These are phyloP conservation scores for Calocybe gangraenosa DNA, from an alignment of 768 basidiomycete genomes.

Conservation along the genomic window DNA sequence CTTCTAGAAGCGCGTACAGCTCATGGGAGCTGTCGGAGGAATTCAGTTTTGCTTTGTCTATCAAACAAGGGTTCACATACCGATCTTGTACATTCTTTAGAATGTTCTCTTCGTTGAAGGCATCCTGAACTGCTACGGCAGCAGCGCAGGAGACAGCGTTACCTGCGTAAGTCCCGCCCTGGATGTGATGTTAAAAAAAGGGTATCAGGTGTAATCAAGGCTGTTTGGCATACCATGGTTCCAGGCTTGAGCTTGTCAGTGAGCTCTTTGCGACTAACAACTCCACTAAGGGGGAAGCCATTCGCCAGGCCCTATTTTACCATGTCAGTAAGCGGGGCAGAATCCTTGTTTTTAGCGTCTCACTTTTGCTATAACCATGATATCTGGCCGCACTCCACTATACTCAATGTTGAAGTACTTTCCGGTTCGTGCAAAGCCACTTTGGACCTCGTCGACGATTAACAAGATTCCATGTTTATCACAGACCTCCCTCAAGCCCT, in stretches of 20 bases:
- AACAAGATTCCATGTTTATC: constrained; percentile 83
- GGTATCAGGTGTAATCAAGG: not conserved
- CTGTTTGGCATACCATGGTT: constrained; percentile 53
- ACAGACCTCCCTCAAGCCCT: constrained; percentile 79
- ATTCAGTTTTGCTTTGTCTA: not conserved
- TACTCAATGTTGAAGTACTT: constrained; percentile 79
- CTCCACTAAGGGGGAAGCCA: constrained; percentile 90
- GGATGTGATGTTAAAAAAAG: not conserved
- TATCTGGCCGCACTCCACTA: constrained; percentile 82
- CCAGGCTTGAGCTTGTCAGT: constrained; percentile 78
- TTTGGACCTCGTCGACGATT: constrained; percentile 85
- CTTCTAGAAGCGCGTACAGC: constrained; percentile 58
- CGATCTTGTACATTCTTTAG: constrained; percentile 75
- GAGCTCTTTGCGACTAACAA: constrained; percentile 75
- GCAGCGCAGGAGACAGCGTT: constrained; percentile 93
- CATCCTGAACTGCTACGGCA: constrained; percentile 76
- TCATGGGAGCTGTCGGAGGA: constrained; percentile 68
- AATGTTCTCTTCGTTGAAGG: constrained; percentile 79
- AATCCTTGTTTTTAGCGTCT: constrained; percentile 1
- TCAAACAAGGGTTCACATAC: constrained; percentile 26
- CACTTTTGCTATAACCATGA: constrained; percentile 87
- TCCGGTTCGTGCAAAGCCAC: constrained; percentile 87
- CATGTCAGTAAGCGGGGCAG: not conserved
- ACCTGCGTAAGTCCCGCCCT: constrained; percentile 90
- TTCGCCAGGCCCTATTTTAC: constrained; percentile 68